Percentiles rank a stretch among this genome's conserved stretches.
phyloP scores from a whole-genome alignment of 108 stramenopile species.

The Cyclotella atomus region DNA sequence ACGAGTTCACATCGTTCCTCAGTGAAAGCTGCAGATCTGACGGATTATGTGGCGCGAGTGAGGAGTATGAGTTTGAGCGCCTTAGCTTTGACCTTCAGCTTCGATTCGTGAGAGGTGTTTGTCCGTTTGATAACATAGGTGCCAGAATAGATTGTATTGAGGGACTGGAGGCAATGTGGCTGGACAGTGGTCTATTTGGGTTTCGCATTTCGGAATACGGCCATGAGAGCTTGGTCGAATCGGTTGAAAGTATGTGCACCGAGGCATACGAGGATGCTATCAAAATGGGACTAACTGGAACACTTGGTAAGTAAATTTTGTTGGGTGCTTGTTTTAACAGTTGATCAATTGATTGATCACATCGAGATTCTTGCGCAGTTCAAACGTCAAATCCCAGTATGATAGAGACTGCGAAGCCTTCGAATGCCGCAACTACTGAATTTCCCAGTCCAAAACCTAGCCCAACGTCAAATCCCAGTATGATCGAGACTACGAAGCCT shows the following conservation, averaged over 20 bases:
- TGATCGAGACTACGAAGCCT: neutral
- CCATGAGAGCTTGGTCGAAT: neutral
- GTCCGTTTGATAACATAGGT: slow-evolving; percentile 7
- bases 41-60: slow-evolving; percentile 5
- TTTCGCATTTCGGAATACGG: neutral
- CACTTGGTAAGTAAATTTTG: slow-evolving; percentile 17
- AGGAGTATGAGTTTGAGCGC: slow-evolving; percentile 17
- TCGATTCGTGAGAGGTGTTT: slow-evolving; percentile 29
- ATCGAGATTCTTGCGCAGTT: neutral
- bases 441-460: neutral
- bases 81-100: slow-evolving; percentile 29
- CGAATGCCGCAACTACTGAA: neutral
- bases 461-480: slow-evolving; percentile 1
- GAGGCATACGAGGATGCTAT: slow-evolving; percentile 21
- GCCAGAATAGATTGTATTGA: slow-evolving; percentile 28
- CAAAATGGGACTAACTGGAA: slow-evolving; percentile 21
- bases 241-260: slow-evolving; percentile 20
- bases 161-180: slow-evolving; percentile 30
- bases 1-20: slow-evolving; percentile 23
- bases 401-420: neutral
- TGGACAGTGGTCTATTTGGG: slow-evolving; percentile 19
- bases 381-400: neutral
- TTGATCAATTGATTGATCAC: too few relatives aligned
- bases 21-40: slow-evolving; percentile 8
- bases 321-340: neutral